Evolutionary conservation across 2,329 filamentous ascomycete genomes (phyloP).

Genomic region (Thielaviopsis populi): DNA sequence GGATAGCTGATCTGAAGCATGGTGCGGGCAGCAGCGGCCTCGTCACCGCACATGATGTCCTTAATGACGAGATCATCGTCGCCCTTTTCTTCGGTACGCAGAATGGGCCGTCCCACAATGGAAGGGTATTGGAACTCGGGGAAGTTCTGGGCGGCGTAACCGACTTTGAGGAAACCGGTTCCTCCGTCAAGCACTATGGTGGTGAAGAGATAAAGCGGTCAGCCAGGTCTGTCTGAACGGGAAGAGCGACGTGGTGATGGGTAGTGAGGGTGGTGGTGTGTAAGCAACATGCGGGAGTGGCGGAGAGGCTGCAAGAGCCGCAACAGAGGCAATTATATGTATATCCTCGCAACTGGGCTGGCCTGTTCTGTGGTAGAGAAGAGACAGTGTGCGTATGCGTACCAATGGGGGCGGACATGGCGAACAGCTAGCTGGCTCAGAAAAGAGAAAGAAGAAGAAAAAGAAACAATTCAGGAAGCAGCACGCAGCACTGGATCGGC

Average conservation of each 20-base stretch:
- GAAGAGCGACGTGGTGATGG: conserved; percentile 3
- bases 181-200: conserved; percentile 88
- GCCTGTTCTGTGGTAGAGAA: neutral
- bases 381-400: neutral
- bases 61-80: conserved; percentile 55
- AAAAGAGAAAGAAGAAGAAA: neutral
- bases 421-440: neutral
- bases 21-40: conserved; percentile 84
- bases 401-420: conserved; percentile 13
- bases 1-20: conserved; percentile 99
- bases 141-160: conserved; percentile 98
- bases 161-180: conserved; percentile 98
- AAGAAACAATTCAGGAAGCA: neutral
- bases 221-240: conserved; percentile 8
- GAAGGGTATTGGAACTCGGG: conserved; percentile 97
- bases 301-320: neutral
- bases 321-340: neutral
- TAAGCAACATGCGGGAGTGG: neutral
- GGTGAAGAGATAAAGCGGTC: conserved; percentile 15
- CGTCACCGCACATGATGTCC: conserved; percentile 99
- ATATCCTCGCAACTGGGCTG: neutral
- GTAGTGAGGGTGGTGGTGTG: neutral
- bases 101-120: conserved; percentile 92
- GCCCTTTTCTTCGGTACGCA: conserved; percentile 79
- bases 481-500: neutral